A percentile compares a stretch with the other conserved stretches of the same genome.
These are phyloP conservation scores for Chytridium lagenaria DNA, from an alignment of 371 early-diverging fungal species.

Conservation along the genomic window DNA sequence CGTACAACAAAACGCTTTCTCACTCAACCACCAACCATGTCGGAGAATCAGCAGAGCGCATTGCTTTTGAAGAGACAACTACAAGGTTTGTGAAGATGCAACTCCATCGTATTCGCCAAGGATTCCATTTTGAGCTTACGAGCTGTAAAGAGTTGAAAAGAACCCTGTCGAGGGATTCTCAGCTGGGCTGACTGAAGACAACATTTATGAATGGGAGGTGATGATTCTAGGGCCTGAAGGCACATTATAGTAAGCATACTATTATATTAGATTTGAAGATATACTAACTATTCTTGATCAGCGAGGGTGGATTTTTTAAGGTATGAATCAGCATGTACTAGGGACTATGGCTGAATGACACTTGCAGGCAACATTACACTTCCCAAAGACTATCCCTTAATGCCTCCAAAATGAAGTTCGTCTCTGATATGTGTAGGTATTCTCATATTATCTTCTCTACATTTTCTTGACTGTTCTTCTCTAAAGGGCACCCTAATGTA, in stretches of 20 bases:
- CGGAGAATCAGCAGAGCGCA: conserved; percentile 22
- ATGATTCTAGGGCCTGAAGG: conserved; percentile 89
- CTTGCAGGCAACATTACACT: conserved; percentile 45
- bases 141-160: conserved; percentile 29
- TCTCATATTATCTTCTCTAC: conserved; percentile 43
- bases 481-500: conserved; percentile 72
- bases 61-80: conserved; percentile 66
- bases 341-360: background rate
- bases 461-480: conserved; percentile 27
- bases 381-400: conserved; percentile 81
- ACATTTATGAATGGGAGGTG: conserved; percentile 70
- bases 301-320: conserved; percentile 92
- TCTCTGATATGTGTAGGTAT: conserved; percentile 69
- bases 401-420: conserved; percentile 85
- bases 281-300: conserved; percentile 14
- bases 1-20: background rate
- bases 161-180: conserved; percentile 67
- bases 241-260: conserved; percentile 69
- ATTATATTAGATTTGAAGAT: background rate
- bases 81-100: too few relatives aligned
- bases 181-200: conserved; percentile 66
- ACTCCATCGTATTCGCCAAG: too few relatives aligned
- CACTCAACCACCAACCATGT: background rate
- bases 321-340: conserved; percentile 55
- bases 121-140: conserved; percentile 14